Evolutionary conservation across 306 rosid species (phyloP).

Genomic region (Cicer chorassanicum): DNA sequence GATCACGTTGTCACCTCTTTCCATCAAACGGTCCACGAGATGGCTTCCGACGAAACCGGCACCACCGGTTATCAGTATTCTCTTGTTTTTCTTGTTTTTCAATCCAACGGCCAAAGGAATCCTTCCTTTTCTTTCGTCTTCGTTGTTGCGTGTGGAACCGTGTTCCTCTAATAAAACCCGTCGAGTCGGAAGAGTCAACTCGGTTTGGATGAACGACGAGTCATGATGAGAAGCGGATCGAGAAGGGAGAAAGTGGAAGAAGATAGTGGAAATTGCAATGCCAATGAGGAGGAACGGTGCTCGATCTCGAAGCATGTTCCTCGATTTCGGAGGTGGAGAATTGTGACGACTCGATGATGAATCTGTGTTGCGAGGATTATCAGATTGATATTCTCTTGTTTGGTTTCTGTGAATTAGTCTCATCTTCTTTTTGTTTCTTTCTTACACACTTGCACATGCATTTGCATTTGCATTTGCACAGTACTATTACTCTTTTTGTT

Average conservation of each 20-base stretch:
- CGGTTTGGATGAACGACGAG: slow-evolving; percentile 8
- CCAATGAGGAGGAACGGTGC: slow-evolving; percentile 46
- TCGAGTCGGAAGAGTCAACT: slow-evolving; percentile 49
- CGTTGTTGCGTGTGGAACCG: background rate
- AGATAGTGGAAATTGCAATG: slow-evolving; percentile 39
- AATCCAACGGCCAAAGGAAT: slow-evolving; percentile 50
- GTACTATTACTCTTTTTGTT: background rate
- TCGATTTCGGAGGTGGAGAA: background rate
- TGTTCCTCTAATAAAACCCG: slow-evolving; percentile 56
- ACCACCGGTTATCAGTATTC: slow-evolving; percentile 88
- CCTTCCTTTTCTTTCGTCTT: slow-evolving; percentile 45
- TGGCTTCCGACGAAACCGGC: slow-evolving; percentile 98
- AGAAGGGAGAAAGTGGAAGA: slow-evolving; percentile 50
- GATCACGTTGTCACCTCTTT: slow-evolving; percentile 79
- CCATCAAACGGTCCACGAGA: slow-evolving; percentile 85
- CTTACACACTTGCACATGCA: background rate
- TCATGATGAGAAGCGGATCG: background rate
- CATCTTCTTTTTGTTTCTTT: background rate
- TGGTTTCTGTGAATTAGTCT: slow-evolving; percentile 55
- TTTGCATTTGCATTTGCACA: background rate
- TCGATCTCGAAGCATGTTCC: slow-evolving; percentile 14
- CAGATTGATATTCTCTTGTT: slow-evolving; percentile 15
- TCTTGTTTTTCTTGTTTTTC: slow-evolving; percentile 49
- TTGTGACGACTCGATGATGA: background rate
- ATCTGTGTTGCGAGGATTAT: background rate